A percentile compares a stretch with the other conserved stretches of the same genome.
Conservation (phyloP, 495 filamentous ascomycete species). For the Geopyxis carbonaria region DNA sequence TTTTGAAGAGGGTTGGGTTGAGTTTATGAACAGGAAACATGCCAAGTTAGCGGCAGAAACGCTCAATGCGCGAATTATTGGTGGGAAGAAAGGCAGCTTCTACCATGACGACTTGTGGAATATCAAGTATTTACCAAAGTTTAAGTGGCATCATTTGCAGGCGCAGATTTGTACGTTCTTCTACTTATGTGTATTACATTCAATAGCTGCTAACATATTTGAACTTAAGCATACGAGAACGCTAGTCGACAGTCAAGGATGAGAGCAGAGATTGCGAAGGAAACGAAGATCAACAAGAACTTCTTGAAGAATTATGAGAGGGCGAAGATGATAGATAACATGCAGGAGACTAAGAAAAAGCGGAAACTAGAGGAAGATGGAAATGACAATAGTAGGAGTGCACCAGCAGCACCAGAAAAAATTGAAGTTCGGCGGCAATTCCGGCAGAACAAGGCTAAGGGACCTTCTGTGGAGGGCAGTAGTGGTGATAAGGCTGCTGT, state of each 20-base stretch:
- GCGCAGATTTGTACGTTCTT: slow-evolving; percentile 20
- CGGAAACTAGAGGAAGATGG: slow-evolving; percentile 30
- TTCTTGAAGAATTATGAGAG: slow-evolving; percentile 63
- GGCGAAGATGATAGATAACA: slow-evolving; percentile 55
- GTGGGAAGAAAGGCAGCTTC: slow-evolving; percentile 67
- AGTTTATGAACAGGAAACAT: slow-evolving; percentile 58
- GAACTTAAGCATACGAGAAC: slow-evolving; percentile 40
- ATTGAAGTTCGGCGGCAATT: slow-evolving; percentile 42
- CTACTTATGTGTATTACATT: not conserved
- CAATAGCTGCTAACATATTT: slow-evolving; percentile 36
- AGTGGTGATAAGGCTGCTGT: slow-evolving; percentile 32
- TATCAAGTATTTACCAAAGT: slow-evolving; percentile 64
- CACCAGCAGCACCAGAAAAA: slow-evolving; percentile 19
- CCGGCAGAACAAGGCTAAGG: slow-evolving; percentile 49
- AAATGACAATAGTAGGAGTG: slow-evolving; percentile 15
- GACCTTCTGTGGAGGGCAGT: too few relatives aligned
- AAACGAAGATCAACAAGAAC: slow-evolving; percentile 64
- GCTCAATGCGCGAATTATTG: slow-evolving; percentile 60
- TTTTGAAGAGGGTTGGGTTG: slow-evolving; percentile 88
- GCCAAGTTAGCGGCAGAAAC: slow-evolving; percentile 74
- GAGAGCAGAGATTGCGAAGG: slow-evolving; percentile 61
- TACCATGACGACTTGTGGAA: slow-evolving; percentile 93
- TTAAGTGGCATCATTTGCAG: slow-evolving; percentile 57
- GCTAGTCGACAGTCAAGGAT: slow-evolving; percentile 63
- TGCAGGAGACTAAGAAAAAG: slow-evolving; percentile 47